Conservation (phyloP, 495 filamentous ascomycete species). For the Aspergillus ellipticus region DNA sequence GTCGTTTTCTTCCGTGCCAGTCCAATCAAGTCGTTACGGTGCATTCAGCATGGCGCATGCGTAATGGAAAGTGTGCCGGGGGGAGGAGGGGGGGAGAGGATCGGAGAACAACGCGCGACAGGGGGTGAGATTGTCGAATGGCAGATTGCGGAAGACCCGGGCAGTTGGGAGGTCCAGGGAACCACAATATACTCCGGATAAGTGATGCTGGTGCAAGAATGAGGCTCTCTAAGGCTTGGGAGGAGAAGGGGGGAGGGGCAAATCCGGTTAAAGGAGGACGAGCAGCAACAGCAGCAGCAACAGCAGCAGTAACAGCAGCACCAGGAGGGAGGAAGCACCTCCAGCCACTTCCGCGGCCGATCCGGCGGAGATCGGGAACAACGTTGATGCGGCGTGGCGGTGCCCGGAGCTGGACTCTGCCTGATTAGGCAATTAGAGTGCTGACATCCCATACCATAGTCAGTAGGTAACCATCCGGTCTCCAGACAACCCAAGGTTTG, state of each 20-base stretch:
- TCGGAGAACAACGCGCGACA: slow-evolving; percentile 7
- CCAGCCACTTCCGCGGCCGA: slow-evolving; percentile 37
- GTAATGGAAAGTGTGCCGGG: slow-evolving; percentile 5
- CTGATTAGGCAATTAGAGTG: neutral
- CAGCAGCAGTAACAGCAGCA: neutral
- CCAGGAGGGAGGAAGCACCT: slow-evolving; percentile 14
- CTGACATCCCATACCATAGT: neutral
- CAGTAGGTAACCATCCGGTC: neutral
- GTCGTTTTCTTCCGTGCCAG: neutral
- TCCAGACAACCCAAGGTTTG: neutral
- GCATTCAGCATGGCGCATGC: slow-evolving; percentile 17
- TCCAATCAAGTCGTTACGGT: slow-evolving; percentile 5
- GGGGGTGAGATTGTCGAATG: slow-evolving; percentile 4
- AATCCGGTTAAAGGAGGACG: neutral
- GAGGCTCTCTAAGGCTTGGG: neutral
- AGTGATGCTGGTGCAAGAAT: neutral
- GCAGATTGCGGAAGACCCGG: neutral
- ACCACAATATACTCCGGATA: neutral
- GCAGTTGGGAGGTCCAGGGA: neutral
- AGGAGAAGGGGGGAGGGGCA: neutral
- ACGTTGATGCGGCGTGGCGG: slow-evolving; percentile 38
- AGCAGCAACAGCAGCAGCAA: neutral
- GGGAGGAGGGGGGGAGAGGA: neutral
- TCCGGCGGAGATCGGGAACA: slow-evolving; percentile 30
- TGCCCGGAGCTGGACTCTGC: slow-evolving; percentile 6